Conservation (phyloP, 2,329 filamentous ascomycete species). For the Paramyrothecium roridum region DNA sequence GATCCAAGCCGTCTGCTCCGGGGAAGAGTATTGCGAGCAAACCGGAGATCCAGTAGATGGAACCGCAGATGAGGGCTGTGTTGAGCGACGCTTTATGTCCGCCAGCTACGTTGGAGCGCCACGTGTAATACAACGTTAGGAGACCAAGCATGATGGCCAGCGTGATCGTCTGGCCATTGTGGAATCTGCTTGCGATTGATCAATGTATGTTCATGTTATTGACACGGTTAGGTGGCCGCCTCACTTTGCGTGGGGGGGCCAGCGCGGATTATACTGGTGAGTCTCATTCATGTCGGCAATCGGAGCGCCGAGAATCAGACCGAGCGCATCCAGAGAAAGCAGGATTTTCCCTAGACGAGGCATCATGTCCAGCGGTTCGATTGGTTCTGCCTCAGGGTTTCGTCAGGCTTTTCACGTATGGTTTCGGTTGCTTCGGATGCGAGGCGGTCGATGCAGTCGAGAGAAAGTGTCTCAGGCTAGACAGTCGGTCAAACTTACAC, state of each 20-base stretch:
- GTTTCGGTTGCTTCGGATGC: too few species aligned
- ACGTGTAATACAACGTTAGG: constrained; percentile 36
- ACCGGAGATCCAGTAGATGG: constrained; percentile 39
- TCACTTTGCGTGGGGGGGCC: constrained; percentile 44
- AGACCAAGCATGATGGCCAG: constrained; percentile 34
- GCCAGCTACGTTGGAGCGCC: constrained; percentile 20
- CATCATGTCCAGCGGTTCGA: background rate
- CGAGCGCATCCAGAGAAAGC: constrained; percentile 34
- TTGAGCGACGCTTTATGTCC: constrained; percentile 25
- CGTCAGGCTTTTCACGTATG: too few species aligned
- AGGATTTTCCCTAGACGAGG: constrained; percentile 26
- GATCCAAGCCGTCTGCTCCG: constrained; percentile 35
- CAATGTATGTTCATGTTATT: background rate
- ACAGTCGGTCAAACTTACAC: too few species aligned
- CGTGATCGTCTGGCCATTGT: constrained; percentile 38
- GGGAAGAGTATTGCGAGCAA: constrained; percentile 32
- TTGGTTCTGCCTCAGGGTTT: too few species aligned
- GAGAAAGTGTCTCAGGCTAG: too few species aligned
- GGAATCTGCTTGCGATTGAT: constrained; percentile 25
- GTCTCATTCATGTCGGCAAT: constrained; percentile 36
- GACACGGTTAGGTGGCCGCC: constrained; percentile 4
- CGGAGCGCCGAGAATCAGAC: constrained; percentile 33
- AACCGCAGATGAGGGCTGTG: constrained; percentile 30
- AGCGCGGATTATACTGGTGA: constrained; percentile 40
- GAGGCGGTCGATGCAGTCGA: too few species aligned